phyloP scores from a whole-genome alignment of 148 eudicot genomes.

The Gaultheria prostrata region DNA sequence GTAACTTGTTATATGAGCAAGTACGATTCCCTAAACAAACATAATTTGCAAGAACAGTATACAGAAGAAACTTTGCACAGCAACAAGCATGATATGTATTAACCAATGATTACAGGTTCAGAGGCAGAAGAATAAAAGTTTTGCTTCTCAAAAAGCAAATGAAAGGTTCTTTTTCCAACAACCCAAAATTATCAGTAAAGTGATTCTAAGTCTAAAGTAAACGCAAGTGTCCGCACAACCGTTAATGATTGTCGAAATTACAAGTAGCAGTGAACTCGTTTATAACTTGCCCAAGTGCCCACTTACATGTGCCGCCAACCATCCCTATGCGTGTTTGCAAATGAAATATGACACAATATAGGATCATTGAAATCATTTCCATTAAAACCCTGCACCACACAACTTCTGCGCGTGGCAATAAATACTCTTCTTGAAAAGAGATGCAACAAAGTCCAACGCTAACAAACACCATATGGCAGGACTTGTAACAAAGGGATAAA shows the following conservation, averaged over 20 bases:
- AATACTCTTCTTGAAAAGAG: not conserved
- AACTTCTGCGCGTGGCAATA: not conserved
- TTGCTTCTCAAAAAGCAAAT: constrained; percentile 1
- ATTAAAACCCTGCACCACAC: not conserved
- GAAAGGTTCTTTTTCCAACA: not conserved
- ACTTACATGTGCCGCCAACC: not conserved
- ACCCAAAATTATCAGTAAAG: not conserved
- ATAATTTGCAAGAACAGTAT: not conserved
- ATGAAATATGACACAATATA: not conserved
- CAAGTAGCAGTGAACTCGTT: not conserved
- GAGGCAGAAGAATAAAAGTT: not conserved
- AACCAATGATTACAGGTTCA: not conserved
- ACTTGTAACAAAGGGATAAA: not conserved
- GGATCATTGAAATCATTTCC: not conserved
- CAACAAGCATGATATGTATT: not conserved
- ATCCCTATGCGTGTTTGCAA: not conserved
- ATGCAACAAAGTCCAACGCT: not conserved
- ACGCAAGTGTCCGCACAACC: not conserved
- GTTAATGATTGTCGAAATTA: not conserved
- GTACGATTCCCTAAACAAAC: not conserved
- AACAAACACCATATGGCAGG: not conserved
- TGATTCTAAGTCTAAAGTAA: not conserved
- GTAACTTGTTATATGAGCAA: not conserved
- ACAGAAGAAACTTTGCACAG: not conserved
- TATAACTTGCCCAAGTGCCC: not conserved